Conservation (phyloP, 768 basidiomycete genomes). For the Mrakia frigida region DNA sequence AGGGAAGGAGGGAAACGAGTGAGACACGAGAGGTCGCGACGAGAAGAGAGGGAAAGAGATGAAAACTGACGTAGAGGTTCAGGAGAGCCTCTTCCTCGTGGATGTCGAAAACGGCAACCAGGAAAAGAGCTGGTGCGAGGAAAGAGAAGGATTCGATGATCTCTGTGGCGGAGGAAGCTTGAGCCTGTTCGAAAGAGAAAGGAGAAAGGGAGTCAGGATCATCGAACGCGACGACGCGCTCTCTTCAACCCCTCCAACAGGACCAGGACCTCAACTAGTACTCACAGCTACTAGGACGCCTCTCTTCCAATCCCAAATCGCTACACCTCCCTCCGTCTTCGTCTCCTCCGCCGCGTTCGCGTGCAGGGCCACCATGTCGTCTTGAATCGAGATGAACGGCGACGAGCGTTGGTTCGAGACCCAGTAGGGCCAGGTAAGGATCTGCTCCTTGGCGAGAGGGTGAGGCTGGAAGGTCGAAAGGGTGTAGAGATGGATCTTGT, state of each 20-base stretch:
- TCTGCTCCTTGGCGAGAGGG: conserved; percentile 27
- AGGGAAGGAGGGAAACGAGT: too few species aligned
- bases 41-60: not conserved
- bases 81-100: not conserved
- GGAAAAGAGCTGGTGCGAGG: conserved; percentile 25
- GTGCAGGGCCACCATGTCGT: conserved; percentile 17
- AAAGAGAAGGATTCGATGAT: conserved; percentile 32
- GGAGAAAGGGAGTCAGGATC: not conserved
- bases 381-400: conserved; percentile 29
- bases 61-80: conserved; percentile 17
- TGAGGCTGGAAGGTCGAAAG: conserved; percentile 28
- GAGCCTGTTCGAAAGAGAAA: not conserved
- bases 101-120: conserved; percentile 23
- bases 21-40: too few species aligned
- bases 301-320: conserved; percentile 31
- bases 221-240: not conserved
- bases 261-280: not conserved
- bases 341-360: not conserved
- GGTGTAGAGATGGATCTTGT: conserved; percentile 26
- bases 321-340: conserved; percentile 24
- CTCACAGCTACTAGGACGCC: conserved; percentile 17
- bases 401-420: not conserved
- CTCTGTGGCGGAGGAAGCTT: conserved; percentile 13
- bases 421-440: conserved; percentile 21
- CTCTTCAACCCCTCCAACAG: too few species aligned